Evolutionary conservation across 2,329 filamentous ascomycete genomes (phyloP), one percentile per base, ranked within the genome.

Genomic region (Penicillium sp.): DNA sequence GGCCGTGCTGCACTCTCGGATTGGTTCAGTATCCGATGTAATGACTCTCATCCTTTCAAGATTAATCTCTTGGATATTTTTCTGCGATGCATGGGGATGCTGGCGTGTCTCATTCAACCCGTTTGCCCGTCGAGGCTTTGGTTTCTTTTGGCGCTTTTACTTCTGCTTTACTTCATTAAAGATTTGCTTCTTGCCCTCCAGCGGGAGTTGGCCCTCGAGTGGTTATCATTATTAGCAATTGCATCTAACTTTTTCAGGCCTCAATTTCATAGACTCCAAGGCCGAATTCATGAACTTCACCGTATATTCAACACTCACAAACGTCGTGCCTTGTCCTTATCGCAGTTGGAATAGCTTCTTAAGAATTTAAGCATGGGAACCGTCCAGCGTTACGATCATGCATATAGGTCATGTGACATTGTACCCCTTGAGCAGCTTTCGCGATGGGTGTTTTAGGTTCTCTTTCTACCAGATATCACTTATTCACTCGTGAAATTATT

Each of bases 71-170:
- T 53, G 29, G 42, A 56, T 27, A 8, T 48, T 48, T 43, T 37
- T 35, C 33, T 68, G 65, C 69, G 68, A 69, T 67, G 65, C 67
- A 69, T 69, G 67, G 66, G 67, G 65, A 68, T 65, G 64, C 65
- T 64, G 69, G 70, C 68, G 66, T 63, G 60, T 57, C 48, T 54
- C 47, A 29, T 51, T 54, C 14, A 53, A 47, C 43, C 27, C 22
- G 45, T 52, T 27, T 14, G 22, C 35, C 52, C 24, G 43, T 55
- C 42, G 43, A 52, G 59, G 58, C 58, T 52, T 54, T 59, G 50
- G 16, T 59, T 52, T 47, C 53, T 56, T 58, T 45, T 56, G 56
- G 50, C 57, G 55, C 55, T 57, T 60, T 56, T 55, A 59, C 47
- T 52, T 54, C 60, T 50, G 29, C 61, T 63, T 48, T 27, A 29